Evolutionary conservation across 2,329 filamentous ascomycete species (phyloP).

Genomic region (Colletotrichum sidae): DNA sequence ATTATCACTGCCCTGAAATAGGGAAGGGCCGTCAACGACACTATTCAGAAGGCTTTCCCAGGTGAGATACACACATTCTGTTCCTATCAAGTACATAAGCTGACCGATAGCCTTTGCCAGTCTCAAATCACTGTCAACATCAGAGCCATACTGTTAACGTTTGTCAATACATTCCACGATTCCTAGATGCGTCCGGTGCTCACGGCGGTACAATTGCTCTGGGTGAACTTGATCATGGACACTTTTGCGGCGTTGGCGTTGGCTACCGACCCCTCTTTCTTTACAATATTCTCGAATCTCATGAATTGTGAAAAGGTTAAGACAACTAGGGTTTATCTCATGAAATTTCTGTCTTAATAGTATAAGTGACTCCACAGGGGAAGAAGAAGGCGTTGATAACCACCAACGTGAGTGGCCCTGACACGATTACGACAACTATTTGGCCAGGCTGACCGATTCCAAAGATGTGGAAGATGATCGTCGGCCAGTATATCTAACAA

Average conservation of each 20-base stretch:
- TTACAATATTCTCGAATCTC: too few relatives aligned
- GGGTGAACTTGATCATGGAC: background rate
- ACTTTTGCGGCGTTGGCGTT: background rate
- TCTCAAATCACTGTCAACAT: background rate
- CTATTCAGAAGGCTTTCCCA: background rate
- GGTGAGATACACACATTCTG: background rate
- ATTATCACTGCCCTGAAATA: background rate
- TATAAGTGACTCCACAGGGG: background rate
- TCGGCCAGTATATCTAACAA: background rate
- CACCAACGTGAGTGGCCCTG: fast-evolving
- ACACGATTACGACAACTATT: too few relatives aligned
- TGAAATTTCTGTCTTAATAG: too few relatives aligned
- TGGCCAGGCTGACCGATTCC: too few relatives aligned
- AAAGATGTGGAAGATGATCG: background rate
- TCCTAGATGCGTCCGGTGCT: background rate
- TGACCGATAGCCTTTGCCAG: background rate
- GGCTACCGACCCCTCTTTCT: background rate
- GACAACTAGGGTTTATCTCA: too few relatives aligned
- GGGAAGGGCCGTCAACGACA: background rate
- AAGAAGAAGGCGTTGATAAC: too few relatives aligned
- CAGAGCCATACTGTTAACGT: background rate
- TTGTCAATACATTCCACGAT: background rate
- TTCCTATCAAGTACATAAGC: background rate
- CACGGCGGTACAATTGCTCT: background rate
- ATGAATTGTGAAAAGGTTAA: too few relatives aligned